Evolutionary conservation across 805 yeast genomes (phyloP).

Genomic region (Kuraishia hungarica): DNA sequence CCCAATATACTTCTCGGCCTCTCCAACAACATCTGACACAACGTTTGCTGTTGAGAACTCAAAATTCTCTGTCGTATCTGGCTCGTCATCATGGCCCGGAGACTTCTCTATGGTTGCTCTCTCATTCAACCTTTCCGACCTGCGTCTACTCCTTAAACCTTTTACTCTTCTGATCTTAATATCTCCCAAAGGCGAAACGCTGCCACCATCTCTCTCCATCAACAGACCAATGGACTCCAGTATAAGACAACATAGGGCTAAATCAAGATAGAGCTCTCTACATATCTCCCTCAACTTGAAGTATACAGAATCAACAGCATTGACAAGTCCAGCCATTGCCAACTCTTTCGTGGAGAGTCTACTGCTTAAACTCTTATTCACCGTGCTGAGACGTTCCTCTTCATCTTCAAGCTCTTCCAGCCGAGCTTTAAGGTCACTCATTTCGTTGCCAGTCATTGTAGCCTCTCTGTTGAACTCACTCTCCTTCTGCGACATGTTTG

Average conservation of each 20-base stretch:
- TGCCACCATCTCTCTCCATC: slow-evolving; percentile 33
- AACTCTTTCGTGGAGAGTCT: slow-evolving; percentile 16
- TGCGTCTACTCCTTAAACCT: slow-evolving; percentile 51
- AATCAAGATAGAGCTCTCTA: slow-evolving; percentile 23
- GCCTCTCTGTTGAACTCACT: slow-evolving; percentile 48
- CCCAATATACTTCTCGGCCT: slow-evolving; percentile 4
- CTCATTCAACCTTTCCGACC: slow-evolving; percentile 12
- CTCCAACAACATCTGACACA: slow-evolving; percentile 2
- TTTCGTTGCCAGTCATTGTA: slow-evolving; percentile 37
- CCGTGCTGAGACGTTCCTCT: slow-evolving; percentile 30
- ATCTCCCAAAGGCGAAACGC: slow-evolving; percentile 20
- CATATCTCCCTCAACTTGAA: slow-evolving; percentile 34
- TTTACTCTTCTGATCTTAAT: slow-evolving; percentile 66
- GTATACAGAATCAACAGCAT: slow-evolving; percentile 15
- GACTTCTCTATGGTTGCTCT: slow-evolving; percentile 22
- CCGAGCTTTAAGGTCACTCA: slow-evolving; percentile 33
- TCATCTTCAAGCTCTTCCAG: slow-evolving; percentile 43
- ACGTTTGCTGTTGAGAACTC: neutral
- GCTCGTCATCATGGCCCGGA: slow-evolving; percentile 11
- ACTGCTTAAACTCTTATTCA: slow-evolving; percentile 28
- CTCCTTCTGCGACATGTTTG: slow-evolving; percentile 62
- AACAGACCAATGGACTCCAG: slow-evolving; percentile 75
- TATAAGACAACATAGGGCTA: slow-evolving; percentile 44
- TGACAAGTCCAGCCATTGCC: slow-evolving; percentile 11
- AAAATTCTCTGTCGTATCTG: slow-evolving; percentile 21